Base-by-base conservation (phyloP, 1,284 basidiomycete genomes). In the Cutaneotrichosporon spelunceum region DNA sequence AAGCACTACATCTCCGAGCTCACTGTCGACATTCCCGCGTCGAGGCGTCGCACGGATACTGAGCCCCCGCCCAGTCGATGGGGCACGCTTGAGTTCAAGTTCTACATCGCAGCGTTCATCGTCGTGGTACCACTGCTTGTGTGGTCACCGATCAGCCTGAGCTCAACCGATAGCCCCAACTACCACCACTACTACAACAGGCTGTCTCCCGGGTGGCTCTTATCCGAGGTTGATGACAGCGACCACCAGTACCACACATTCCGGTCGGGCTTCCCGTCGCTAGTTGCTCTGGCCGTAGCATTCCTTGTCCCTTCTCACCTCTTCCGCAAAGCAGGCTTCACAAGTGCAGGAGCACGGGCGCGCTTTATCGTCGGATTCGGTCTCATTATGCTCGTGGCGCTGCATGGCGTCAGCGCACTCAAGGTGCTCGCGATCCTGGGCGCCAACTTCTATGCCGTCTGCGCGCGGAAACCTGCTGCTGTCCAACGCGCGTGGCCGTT, bases 391-490 rank as follows among this genome's bases (percentile, higher is more conserved):
- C 81, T 96, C 45, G 61, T 86, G 21, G 86, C 84, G 2, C 79
- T 99, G n/a, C 95, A 98, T 75, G 96, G 96, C 29, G 78, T 86
- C n/a, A 91, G 89, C 68, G 79, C 84, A 1, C 44, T 94, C 73
- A 98, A 98, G 75, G 85, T 98, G 29, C 61, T 91, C 4, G 47
- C 81, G 29, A 88, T 97, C 57, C 77, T 96, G 14, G 74, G 78
- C 6, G 52, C 81, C 21, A 98, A 98, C 78, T 97, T 87, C 72
- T 65, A 67, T 21, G 82, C 94, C 26, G 84, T 85, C 8, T 87
- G 84, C 65, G 72, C 78, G 27, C 80, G 79, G 14, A 66, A 75
- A 24, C 57, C 66, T 0, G 53, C 66, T 0, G 21, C 29, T 6
- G 19, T 71, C 7, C 50, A 61, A 11, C 68, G 59, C 34, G n/a